Evolutionary conservation across 352 stramenopile genomes (phyloP).

Genomic region (Globisporangium cederbergense): DNA sequence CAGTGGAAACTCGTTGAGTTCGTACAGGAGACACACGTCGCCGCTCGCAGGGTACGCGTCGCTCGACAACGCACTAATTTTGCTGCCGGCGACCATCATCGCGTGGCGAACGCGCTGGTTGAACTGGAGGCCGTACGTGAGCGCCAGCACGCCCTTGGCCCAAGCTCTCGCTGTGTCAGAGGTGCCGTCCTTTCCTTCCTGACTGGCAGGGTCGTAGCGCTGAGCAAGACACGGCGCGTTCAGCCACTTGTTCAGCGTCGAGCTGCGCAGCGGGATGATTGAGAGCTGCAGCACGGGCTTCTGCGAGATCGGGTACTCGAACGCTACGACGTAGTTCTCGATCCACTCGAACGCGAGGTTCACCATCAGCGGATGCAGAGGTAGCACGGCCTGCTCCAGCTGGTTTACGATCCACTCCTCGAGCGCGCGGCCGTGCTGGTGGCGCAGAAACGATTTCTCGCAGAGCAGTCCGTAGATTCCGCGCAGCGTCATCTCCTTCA

Average conservation of each 20-base stretch:
- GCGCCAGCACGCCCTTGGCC: conserved; percentile 37
- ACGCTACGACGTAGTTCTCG: conserved; percentile 74
- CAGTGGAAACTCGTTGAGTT: conserved; percentile 37
- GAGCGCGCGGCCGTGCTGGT: conserved; percentile 51
- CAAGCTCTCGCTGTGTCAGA: conserved; percentile 19
- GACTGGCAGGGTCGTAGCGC: background rate
- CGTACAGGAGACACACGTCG: conserved; percentile 57
- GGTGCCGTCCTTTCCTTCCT: conserved; percentile 1
- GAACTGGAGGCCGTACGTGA: conserved; percentile 64
- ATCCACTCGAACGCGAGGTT: conserved; percentile 64
- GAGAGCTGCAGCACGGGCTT: conserved; percentile 52
- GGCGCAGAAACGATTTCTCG: conserved; percentile 65
- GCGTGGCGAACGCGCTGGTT: conserved; percentile 61
- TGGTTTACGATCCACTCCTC: conserved; percentile 49
- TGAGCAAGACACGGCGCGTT: conserved; percentile 20
- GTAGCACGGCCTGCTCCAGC: conserved; percentile 35
- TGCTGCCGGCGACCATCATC: conserved; percentile 48
- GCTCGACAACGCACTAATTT: conserved; percentile 39
- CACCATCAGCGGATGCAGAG: conserved; percentile 51
- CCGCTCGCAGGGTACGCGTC: conserved; percentile 20
- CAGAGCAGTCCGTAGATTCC: conserved; percentile 49
- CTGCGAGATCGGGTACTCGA: conserved; percentile 65
- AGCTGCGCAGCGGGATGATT: conserved; percentile 49
- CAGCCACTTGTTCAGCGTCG: conserved; percentile 41
- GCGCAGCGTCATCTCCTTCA: conserved; percentile 51